phyloP scores from a whole-genome alignment of 371 early-diverging fungal species.

The Mortierella sp. region DNA sequence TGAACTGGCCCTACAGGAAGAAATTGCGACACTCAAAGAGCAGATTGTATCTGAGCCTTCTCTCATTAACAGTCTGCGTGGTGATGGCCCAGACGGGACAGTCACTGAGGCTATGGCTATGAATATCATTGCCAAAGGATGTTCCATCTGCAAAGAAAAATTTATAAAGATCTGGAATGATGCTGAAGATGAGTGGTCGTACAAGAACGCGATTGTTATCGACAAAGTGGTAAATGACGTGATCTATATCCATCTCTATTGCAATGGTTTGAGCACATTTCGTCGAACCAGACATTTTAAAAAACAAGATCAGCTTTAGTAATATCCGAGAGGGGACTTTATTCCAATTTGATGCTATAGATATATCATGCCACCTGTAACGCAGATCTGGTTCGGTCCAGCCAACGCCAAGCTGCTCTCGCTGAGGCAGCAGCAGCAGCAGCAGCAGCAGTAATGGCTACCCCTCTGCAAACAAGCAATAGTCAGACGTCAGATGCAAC shows the following conservation, averaged over 20 bases:
- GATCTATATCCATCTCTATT: neutral
- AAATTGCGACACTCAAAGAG: conserved; percentile 42
- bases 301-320: neutral
- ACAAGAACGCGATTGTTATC: conserved; percentile 80
- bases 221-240: conserved; percentile 72
- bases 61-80: conserved; percentile 19
- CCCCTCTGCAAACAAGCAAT: neutral
- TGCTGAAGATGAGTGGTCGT: conserved; percentile 92
- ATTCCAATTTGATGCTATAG: conserved; percentile 28
- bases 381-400: conserved; percentile 61
- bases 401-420: conserved; percentile 37
- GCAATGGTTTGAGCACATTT: neutral
- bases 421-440: conserved; percentile 13
- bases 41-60: conserved; percentile 26
- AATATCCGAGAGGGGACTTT: neutral
- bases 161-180: conserved; percentile 91
- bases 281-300: neutral
- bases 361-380: conserved; percentile 80
- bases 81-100: conserved; percentile 1
- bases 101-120: conserved; percentile 38
- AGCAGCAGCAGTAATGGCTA: neutral
- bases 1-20: conserved; percentile 48
- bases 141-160: conserved; percentile 91
- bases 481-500: neutral
- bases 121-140: conserved; percentile 62